Evolutionary conservation across 2,329 filamentous ascomycete species (phyloP), one percentile per base, ranked within the genome.

Genomic region (Diaporthe amygdali): DNA sequence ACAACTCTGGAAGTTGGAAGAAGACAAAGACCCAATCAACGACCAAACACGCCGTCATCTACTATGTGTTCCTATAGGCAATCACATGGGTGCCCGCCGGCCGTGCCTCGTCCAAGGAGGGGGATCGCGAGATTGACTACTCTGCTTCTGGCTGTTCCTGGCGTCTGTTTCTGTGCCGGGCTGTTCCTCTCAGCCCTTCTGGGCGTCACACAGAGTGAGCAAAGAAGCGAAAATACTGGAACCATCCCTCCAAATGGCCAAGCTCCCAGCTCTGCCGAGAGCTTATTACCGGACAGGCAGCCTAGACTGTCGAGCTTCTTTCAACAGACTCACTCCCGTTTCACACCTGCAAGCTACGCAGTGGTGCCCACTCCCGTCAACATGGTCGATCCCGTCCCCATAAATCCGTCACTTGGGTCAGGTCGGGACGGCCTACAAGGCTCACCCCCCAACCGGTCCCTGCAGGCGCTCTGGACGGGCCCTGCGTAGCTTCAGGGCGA

Each of bases 301-400:
- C 47, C 59, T 63, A 41, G 59, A 63, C 59, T 46, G 41, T 47
- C 22, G n/a, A 34, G 59, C 59, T 63, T 25, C 44, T 12, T 30
- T 64, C 59, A 37, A 64, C 59, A 64, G 59, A 64, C 59, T 49
- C 20, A n/a, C n/a, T 61, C 59, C 59, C 59, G 59, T 64, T 64
- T 64, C 59, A 64, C 44, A 64, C 44, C 59, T 64, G 59, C 59
- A 49, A 63, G 59, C 59, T 63, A 47, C 41, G 59, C 59, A 37
- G 59, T 34, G 59, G 59, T 63, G 59, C 44, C 59, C 59, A 46
- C 14, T 49, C 59, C 44, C 41, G 59, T 41, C 59, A n/a, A 64
- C 59, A 64, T 64, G 59, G 59, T 64, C 59, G 59, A 64, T 64
- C 59, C 59, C 59, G 59, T 64, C 59, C 59, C 59, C 30, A 63